Conservation (phyloP, 805 yeast species). For the Yarrowia sp. region DNA sequence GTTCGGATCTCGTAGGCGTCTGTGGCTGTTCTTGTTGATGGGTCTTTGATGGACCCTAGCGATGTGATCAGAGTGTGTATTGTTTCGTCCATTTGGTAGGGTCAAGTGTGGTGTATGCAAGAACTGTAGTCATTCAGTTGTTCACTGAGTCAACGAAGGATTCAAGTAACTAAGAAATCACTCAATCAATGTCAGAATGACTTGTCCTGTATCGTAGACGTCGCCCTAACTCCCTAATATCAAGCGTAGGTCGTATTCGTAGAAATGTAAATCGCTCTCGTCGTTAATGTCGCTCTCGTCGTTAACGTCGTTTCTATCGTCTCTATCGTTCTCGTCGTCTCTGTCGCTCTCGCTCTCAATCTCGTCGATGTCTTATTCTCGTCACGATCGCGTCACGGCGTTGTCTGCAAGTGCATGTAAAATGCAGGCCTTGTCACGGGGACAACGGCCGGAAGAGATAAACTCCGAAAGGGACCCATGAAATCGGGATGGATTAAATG, state of each 20-base stretch:
- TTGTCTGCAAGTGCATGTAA: background rate
- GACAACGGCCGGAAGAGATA: conserved; percentile 3
- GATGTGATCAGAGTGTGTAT: background rate
- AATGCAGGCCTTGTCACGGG: background rate
- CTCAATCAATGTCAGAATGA: no score
- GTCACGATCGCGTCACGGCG: background rate
- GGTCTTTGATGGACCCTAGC: conserved; percentile 5
- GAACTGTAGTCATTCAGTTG: no score
- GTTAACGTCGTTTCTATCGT: background rate
- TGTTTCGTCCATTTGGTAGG: background rate
- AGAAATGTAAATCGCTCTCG: no score
- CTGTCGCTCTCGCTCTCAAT: background rate
- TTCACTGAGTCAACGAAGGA: no score
- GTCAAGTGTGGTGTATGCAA: background rate
- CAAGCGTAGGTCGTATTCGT: no score
- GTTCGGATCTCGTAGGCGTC: conserved; percentile 6
- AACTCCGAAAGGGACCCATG: conserved; percentile 17
- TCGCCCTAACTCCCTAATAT: no score
- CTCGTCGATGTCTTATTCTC: background rate
- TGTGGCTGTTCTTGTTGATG: background rate
- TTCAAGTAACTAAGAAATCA: no score
- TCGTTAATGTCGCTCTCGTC: background rate
- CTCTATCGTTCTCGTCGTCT: background rate
- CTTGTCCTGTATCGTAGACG: no score
- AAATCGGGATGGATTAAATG: background rate